Base-by-base conservation (phyloP, 2,329 filamentous ascomycete genomes). In the Fusarium penzigii region DNA sequence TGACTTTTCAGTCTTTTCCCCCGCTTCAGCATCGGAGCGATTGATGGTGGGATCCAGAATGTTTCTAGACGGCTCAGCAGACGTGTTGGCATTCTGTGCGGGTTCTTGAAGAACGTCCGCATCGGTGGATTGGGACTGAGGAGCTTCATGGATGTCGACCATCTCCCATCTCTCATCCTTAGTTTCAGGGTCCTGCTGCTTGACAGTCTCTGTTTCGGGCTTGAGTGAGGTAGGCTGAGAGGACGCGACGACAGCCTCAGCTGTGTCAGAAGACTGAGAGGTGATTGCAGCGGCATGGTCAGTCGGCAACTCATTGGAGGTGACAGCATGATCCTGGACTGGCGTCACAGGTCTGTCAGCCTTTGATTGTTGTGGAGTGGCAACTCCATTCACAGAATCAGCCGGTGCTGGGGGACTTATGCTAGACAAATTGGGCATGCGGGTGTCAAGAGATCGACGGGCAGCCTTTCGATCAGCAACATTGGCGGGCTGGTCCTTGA, bases 371-470 rank as follows among this genome's bases (percentile, higher is more conserved):
- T 51, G 39, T 20, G 49, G 17, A 25, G 32, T 20, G 9, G 29
- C 16, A 25, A n/a, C 16, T 11, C 49, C 17, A 16, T 45, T 52
- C 8, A 44, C 44, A 6, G 43, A n/a, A 13, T 51, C 38, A 17
- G n/a, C 34, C 29, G 32, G 29, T 9, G 14, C 40, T 17, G 51
- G 40, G 12, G 51, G 51, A 7, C 20, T 2, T 9, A 58, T 52
- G 38, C 53, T 52, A 41, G 58, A 62, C 2, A 65, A 52, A n/a
- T 57, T 49, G 3, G 58, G 53, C 55, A 58, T 62, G 16, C 44
- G 53, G 10, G 61, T 63, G 40, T 65, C 56, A 29, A 58, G 46
- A 39, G 54, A 57, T 44, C 48, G 56, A 14, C 16, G 45, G 13
- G 51, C 46, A 13, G 41, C 46, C 43, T 38, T 59, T 39, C 52